Evolutionary conservation across 2,329 filamentous ascomycete genomes (phyloP), one percentile per base, ranked within the genome.

Genomic region (Arachnopeziza araneosa): DNA sequence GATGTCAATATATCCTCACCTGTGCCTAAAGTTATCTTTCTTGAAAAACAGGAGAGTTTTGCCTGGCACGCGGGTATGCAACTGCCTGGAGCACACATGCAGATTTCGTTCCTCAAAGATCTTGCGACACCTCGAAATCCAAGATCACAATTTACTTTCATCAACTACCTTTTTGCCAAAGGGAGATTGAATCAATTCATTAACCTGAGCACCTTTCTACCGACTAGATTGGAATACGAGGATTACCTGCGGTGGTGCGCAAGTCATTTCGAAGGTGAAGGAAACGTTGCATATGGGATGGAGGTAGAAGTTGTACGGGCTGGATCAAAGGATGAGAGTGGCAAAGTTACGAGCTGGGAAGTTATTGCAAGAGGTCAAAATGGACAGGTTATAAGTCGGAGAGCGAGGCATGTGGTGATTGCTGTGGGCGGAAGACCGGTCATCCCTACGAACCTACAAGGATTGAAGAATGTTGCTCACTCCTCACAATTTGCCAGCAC

Each of bases 101-200:
- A 98, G 73, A 98, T 98, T 68, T 96, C 91, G 10, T 98, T 96
- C 78, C 83, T 98, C 77, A 98, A 98, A 78, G 93, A 98, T 72
- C 84, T 98, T 74, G 93, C 93, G 2, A 95, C 91, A 2, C 80
- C 96, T 67, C 84, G 93, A 60, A 87, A 98, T 72, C 93, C 93
- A 8, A 85, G 89, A 64, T 96, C 90, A 66, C 83, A 92, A 69
- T 98, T 98, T 75, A 98, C 93, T 17, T 98, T 97, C 76, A 79
- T 96, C 71, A 97, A 97, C 76, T 98, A 98, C 74, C 83, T 98
- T 14, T 89, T 96, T 77, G 77, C 83, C 68, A 88, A 96, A 68
- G 82, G 82, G 59, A 83, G 93, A n/a, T 81, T 98, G 49, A 85
- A 96, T 54, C 87, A 93, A 67, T 98, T 98, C 71, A 92, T 90